Percentiles rank a stretch among this genome's conserved stretches.
Evolutionary conservation across 768 basidiomycete genomes (phyloP).

Genomic region (Pleurotus cornucopiae): DNA sequence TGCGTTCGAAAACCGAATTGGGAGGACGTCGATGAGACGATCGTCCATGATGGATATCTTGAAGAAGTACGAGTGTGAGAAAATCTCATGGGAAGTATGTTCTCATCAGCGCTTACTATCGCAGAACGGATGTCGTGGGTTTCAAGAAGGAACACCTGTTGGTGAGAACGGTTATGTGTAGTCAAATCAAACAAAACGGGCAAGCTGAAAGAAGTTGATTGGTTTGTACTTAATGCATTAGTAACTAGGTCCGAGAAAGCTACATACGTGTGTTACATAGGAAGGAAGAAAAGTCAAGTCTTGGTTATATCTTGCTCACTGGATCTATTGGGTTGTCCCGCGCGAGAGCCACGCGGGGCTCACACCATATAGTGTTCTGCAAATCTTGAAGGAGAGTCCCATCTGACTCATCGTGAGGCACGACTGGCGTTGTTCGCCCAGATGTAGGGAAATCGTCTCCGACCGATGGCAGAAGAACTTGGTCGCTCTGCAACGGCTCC

Average conservation of each 20-base stretch:
- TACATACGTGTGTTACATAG: background rate
- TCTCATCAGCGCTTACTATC: background rate
- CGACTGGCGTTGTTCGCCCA: slow-evolving; percentile 24
- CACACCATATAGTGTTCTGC: slow-evolving; percentile 8
- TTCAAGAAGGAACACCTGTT: background rate
- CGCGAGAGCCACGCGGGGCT: background rate
- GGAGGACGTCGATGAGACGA: slow-evolving; percentile 62
- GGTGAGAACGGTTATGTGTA: background rate
- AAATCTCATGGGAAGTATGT: background rate
- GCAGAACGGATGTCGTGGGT: no score
- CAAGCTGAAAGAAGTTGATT: slow-evolving; percentile 1
- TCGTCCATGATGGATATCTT: slow-evolving; percentile 39
- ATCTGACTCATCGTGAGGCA: slow-evolving; percentile 20
- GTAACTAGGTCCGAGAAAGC: background rate
- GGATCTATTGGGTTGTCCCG: slow-evolving; percentile 1
- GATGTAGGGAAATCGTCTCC: slow-evolving; percentile 23
- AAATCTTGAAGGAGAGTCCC: slow-evolving; percentile 19
- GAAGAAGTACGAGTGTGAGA: slow-evolving; percentile 9
- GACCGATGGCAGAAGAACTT: slow-evolving; percentile 11
- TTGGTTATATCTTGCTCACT: background rate
- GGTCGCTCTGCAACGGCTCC: slow-evolving; percentile 9
- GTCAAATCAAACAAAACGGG: background rate
- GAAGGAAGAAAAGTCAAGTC: background rate
- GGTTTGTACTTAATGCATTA: background rate
- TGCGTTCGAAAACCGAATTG: slow-evolving; percentile 65